Evolutionary conservation across 371 early-diverging fungal species (phyloP).

Genomic region (Sanchytrium tribonematis): DNA sequence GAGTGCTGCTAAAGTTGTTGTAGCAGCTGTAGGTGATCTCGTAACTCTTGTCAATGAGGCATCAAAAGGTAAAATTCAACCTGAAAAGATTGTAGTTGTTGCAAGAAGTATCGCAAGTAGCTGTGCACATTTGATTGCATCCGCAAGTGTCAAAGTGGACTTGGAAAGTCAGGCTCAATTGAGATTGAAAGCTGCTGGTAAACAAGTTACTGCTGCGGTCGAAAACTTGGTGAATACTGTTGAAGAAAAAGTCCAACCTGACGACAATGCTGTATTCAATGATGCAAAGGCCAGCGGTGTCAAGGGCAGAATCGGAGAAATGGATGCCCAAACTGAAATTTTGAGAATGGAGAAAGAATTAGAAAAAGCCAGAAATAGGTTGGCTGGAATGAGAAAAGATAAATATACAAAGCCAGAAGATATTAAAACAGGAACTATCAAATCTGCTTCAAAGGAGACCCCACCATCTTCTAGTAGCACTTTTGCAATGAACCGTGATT

Average conservation of each 20-base stretch:
- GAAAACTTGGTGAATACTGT: slow-evolving; percentile 17
- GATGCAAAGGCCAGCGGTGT: slow-evolving; percentile 1
- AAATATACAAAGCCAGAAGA: slow-evolving; percentile 10
- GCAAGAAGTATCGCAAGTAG: slow-evolving; percentile 16
- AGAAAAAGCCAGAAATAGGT: slow-evolving; percentile 17
- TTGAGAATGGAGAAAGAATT: slow-evolving; percentile 26
- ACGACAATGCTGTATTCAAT: slow-evolving; percentile 1
- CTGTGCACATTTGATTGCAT: slow-evolving; percentile 18
- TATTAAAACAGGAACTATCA: not conserved
- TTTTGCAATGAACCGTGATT: too few species aligned
- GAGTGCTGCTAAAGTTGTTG: slow-evolving; percentile 21
- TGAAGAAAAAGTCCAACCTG: slow-evolving; percentile 10
- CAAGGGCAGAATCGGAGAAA: slow-evolving; percentile 11
- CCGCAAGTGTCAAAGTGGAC: slow-evolving; percentile 14
- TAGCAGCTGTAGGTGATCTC: slow-evolving; percentile 14
- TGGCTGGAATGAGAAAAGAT: slow-evolving; percentile 19
- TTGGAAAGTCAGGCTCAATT: slow-evolving; percentile 14
- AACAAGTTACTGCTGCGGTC: slow-evolving; percentile 18
- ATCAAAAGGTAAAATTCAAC: slow-evolving; percentile 12
- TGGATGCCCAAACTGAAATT: slow-evolving; percentile 23
- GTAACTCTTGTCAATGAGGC: slow-evolving; percentile 18
- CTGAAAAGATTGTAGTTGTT: slow-evolving; percentile 16
- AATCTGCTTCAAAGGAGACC: too few species aligned
- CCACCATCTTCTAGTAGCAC: too few species aligned
- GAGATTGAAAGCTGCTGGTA: slow-evolving; percentile 19